phyloP scores from a whole-genome alignment of 139 green algal species.

The Coelastrella sp. region DNA sequence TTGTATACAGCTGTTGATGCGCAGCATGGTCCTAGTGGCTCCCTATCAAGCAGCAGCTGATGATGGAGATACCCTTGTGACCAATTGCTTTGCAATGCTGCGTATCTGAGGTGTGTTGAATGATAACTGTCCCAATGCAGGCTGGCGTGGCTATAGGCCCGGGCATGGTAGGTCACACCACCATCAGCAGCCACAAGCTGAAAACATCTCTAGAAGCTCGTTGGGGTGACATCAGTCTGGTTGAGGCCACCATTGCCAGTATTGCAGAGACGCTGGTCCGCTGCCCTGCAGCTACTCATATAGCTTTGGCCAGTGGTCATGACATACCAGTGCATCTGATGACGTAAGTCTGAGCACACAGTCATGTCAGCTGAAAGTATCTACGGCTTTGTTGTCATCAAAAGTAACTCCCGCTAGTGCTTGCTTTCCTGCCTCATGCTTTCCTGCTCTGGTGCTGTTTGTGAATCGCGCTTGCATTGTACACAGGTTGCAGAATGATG shows the following conservation, averaged over 20 bases:
- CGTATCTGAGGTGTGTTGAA: background rate
- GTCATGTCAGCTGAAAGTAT: no score
- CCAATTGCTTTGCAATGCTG: no score
- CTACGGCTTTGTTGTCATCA: no score
- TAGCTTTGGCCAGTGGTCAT: slow-evolving; percentile 41
- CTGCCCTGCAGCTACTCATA: slow-evolving; percentile 39
- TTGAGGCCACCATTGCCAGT: slow-evolving; percentile 31
- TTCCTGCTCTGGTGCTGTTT: no score
- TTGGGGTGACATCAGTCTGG: slow-evolving; percentile 44
- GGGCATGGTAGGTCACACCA: slow-evolving; percentile 5
- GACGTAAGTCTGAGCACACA: slow-evolving; percentile 27
- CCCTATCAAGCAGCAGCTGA: no score
- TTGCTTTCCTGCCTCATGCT: no score
- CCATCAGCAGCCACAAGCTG: background rate
- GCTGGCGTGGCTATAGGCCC: background rate
- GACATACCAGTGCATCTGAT: slow-evolving; percentile 44
- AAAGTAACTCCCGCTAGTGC: no score
- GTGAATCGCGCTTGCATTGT: no score
- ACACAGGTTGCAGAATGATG: no score
- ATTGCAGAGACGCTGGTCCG: slow-evolving; percentile 28
- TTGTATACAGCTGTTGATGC: no score
- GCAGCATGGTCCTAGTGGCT: no score
- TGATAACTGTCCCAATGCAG: background rate
- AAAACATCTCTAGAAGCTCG: background rate
- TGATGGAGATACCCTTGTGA: no score